Conservation (phyloP, 768 basidiomycete genomes). For the Cubamyces lactineus region DNA sequence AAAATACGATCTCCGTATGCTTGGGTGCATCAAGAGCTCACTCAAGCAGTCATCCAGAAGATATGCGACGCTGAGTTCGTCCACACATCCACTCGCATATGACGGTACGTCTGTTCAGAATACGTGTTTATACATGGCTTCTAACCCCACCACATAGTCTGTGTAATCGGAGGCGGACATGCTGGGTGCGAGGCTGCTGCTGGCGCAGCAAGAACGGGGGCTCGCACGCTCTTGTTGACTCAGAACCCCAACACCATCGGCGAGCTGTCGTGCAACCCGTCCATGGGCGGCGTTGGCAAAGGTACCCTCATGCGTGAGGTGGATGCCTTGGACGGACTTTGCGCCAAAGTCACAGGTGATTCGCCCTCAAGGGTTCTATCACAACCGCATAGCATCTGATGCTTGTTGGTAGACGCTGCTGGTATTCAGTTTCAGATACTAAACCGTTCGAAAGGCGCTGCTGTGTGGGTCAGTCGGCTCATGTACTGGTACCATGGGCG, state of each 20-base stretch:
- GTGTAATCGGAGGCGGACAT: constrained; percentile 90
- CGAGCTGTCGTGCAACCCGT: constrained; percentile 88
- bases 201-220: constrained; percentile 82
- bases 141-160: constrained; percentile 47
- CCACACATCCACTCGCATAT: constrained; percentile 19
- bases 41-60: not conserved
- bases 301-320: constrained; percentile 90
- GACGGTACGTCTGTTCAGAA: constrained; percentile 22
- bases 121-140: not conserved
- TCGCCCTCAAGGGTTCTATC: not conserved
- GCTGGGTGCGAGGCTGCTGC: constrained; percentile 93
- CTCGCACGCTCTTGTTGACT: constrained; percentile 78
- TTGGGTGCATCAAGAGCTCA: constrained; percentile 1
- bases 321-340: constrained; percentile 87
- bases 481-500: too few relatives aligned
- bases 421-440: constrained; percentile 89
- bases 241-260: constrained; percentile 83
- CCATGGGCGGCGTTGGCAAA: constrained; percentile 90
- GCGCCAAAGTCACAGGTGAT: constrained; percentile 80
- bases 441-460: constrained; percentile 84
- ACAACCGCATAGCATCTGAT: not conserved
- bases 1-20: constrained; percentile 8
- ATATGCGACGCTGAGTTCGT: constrained; percentile 19
- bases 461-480: constrained; percentile 73
- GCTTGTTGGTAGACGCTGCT: constrained; percentile 63